Conservation (phyloP, 2,329 filamentous ascomycete species). For the Diaporthe amygdali region DNA sequence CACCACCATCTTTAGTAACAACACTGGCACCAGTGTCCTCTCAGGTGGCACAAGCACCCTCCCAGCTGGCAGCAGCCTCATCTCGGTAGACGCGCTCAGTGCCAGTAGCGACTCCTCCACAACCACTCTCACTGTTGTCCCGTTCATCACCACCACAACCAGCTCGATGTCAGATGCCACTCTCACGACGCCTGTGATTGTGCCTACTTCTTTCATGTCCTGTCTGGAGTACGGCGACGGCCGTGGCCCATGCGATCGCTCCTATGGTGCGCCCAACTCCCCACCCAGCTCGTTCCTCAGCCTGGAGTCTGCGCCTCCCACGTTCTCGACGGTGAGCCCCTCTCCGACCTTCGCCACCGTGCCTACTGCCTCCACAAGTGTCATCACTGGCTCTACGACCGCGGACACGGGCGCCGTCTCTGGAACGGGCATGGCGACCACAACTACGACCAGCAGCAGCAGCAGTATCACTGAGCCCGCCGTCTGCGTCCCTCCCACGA, state of each 20-base stretch:
- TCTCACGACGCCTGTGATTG: background rate
- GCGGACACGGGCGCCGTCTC: background rate
- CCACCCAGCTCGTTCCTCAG: constrained; percentile 17
- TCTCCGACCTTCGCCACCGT: background rate
- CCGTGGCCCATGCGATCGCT: constrained; percentile 21
- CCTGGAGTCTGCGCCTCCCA: background rate
- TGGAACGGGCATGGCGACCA: background rate
- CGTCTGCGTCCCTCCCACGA: constrained; percentile 3
- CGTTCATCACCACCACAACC: background rate
- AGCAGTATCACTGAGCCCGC: background rate
- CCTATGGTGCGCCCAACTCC: constrained; percentile 23
- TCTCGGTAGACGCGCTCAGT: background rate
- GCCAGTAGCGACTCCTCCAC: background rate
- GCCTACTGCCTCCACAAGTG: background rate
- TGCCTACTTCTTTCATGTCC: background rate
- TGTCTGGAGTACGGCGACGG: constrained; percentile 25
- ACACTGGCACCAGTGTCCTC: background rate
- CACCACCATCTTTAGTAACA: constrained; percentile 6
- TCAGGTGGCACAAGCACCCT: background rate
- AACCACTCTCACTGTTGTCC: background rate
- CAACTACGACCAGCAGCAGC: background rate
- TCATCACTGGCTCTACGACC: background rate
- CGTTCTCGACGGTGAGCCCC: background rate
- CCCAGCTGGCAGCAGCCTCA: background rate
- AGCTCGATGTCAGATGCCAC: background rate